Conservation (phyloP, 257 asterid genomes). For the Haberlea rhodopensis region DNA sequence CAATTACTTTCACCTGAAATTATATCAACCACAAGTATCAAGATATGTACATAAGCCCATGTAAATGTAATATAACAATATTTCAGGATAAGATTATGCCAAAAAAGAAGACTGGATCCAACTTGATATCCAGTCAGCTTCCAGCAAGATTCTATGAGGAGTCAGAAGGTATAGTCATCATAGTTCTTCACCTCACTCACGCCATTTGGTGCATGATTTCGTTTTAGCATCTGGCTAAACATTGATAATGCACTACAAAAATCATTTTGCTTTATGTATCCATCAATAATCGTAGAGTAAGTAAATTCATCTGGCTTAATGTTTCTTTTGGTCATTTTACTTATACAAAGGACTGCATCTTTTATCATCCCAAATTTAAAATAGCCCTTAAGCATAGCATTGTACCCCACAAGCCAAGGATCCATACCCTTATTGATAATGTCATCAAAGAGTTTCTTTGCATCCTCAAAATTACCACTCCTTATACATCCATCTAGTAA, state of each 20-base stretch:
- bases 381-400: constrained; percentile 86
- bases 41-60: background rate
- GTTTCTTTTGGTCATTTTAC: constrained; percentile 48
- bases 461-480: constrained; percentile 58
- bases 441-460: constrained; percentile 58
- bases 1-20: background rate
- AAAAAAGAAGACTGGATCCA: background rate
- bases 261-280: constrained; percentile 68
- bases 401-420: constrained; percentile 76
- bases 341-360: constrained; percentile 61
- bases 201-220: constrained; percentile 34
- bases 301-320: constrained; percentile 66
- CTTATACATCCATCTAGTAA: background rate
- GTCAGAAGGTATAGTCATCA: background rate
- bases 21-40: constrained; percentile 7
- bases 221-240: constrained; percentile 54
- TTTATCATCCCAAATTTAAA: constrained; percentile 32
- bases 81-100: background rate
- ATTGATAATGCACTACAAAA: constrained; percentile 52
- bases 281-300: constrained; percentile 83
- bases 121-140: constrained; percentile 4
- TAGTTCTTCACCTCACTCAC: background rate
- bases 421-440: constrained; percentile 44
- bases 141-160: background rate
- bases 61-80: background rate